Conservation (phyloP, 306 rosid genomes). For the Comarum palustre region DNA sequence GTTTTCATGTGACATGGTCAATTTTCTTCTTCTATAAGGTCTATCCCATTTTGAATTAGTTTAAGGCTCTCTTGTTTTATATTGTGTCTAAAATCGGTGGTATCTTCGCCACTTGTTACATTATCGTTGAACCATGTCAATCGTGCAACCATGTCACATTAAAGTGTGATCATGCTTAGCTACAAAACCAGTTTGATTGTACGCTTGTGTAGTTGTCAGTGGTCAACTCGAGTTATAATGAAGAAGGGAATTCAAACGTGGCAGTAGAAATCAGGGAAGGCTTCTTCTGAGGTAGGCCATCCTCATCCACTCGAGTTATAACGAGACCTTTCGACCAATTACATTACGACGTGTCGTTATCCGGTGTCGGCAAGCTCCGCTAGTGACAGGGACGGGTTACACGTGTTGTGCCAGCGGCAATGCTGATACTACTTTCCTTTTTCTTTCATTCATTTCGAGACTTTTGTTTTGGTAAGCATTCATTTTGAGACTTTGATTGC, state of each 20-base stretch:
- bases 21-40: neutral
- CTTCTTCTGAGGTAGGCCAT: neutral
- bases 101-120: too few species aligned
- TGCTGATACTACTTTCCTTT: neutral
- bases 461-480: too few species aligned
- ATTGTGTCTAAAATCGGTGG: too few species aligned
- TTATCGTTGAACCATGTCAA: too few species aligned
- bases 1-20: too few species aligned
- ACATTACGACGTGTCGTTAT: neutral
- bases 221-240: neutral
- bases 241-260: neutral
- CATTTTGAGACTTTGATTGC: too few species aligned
- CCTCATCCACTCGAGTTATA: neutral
- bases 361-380: constrained; percentile 15
- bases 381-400: neutral
- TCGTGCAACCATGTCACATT: too few species aligned
- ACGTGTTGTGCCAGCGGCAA: neutral
- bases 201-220: too few species aligned
- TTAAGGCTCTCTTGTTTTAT: too few species aligned
- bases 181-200: neutral
- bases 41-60: neutral
- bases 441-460: neutral
- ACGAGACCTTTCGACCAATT: neutral
- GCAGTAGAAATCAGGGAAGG: neutral
- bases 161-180: neutral